A percentile compares a stretch with the other conserved stretches of the same genome.
Evolutionary conservation across 768 basidiomycete genomes (phyloP).

Genomic region (Rhodotorula graminis): DNA sequence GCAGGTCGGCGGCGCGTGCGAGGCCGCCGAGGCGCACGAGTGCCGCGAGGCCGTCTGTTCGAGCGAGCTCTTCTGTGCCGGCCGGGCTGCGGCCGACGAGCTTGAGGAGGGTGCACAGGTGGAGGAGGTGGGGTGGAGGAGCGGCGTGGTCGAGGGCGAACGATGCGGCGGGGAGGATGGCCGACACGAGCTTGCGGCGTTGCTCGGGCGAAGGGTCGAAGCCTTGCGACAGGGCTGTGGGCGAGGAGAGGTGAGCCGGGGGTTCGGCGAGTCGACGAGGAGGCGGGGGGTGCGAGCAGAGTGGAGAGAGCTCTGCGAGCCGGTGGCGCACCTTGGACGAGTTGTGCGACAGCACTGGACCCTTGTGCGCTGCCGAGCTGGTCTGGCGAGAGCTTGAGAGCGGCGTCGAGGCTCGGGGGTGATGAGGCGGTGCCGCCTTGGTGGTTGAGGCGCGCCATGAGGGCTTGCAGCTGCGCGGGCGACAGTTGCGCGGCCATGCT

Average conservation of each 20-base stretch:
- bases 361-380: no score
- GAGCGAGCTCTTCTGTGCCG: slow-evolving; percentile 28
- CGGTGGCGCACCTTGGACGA: neutral
- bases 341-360: no score
- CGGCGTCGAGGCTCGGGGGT: neutral
- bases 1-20: slow-evolving; percentile 7
- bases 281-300: neutral
- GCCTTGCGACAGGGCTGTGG: slow-evolving; percentile 8
- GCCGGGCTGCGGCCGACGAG: slow-evolving; percentile 31
- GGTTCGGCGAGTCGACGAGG: neutral
- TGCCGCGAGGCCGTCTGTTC: slow-evolving; percentile 7
- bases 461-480: neutral
- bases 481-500: neutral
- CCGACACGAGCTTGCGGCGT: slow-evolving; percentile 20
- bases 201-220: slow-evolving; percentile 9
- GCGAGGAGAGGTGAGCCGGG: neutral
- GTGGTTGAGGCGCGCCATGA: neutral
- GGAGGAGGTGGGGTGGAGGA: neutral
- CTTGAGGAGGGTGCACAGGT: slow-evolving; percentile 22
- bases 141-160: neutral
- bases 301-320: neutral
- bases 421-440: no score
- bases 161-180: slow-evolving; percentile 11
- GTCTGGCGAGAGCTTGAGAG: neutral
- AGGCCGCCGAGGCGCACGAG: slow-evolving; percentile 25